Conservation (phyloP, 2,329 filamentous ascomycete species). For the Penicillium sp. region DNA sequence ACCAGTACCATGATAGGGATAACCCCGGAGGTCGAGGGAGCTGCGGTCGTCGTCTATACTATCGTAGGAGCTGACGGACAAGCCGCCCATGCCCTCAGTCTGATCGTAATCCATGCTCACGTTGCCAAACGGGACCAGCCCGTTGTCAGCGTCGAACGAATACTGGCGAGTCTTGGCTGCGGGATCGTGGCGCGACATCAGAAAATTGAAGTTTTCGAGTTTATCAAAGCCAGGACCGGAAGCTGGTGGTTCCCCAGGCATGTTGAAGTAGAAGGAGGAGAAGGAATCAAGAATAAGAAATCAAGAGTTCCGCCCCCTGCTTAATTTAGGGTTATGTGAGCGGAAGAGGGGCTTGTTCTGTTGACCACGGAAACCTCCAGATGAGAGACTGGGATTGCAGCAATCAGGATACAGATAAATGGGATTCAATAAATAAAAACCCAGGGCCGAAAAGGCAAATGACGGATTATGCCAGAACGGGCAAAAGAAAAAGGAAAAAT, state of each 20-base stretch:
- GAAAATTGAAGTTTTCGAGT: constrained; percentile 41
- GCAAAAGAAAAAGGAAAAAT: not conserved
- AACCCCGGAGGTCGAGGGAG: constrained; percentile 40
- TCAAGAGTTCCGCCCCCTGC: constrained; percentile 15
- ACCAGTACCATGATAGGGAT: constrained; percentile 45
- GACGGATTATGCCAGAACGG: not conserved
- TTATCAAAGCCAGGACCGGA: constrained; percentile 34
- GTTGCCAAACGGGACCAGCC: constrained; percentile 34
- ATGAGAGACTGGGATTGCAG: constrained; percentile 15
- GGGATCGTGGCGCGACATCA: constrained; percentile 37
- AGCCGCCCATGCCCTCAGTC: constrained; percentile 43
- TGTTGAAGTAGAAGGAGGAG: constrained; percentile 24
- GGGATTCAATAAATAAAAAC: not conserved
- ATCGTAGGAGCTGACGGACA: constrained; percentile 46
- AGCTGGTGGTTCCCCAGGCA: constrained; percentile 37
- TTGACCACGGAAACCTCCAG: constrained; percentile 11
- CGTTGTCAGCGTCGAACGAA: constrained; percentile 41
- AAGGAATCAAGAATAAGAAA: constrained; percentile 14
- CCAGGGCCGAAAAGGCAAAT: not conserved
- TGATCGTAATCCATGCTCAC: constrained; percentile 44
- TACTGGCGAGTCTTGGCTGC: constrained; percentile 38
- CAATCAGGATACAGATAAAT: constrained; percentile 1
- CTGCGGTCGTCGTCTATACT: constrained; percentile 44
- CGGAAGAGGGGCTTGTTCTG: constrained; percentile 8
- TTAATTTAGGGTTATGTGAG: constrained; percentile 12